phyloP scores from a whole-genome alignment of 768 basidiomycete species.

The Coprinopsis strossmayeri region DNA sequence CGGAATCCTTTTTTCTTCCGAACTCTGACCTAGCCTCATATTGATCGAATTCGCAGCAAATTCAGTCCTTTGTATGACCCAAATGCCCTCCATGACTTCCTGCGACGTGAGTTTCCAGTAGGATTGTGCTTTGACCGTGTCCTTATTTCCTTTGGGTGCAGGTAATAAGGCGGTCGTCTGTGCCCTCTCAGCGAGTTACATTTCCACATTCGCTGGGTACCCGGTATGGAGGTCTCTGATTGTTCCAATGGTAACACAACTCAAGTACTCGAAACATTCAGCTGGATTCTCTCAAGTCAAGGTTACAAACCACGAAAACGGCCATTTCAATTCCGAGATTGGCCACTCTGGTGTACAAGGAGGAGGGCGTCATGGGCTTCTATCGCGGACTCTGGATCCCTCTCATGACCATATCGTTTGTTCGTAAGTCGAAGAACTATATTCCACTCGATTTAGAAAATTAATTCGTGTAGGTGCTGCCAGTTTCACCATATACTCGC shows the following conservation, averaged over 20 bases:
- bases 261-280: conserved; percentile 21
- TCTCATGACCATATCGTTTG: conserved; percentile 91
- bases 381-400: conserved; percentile 91
- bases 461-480: conserved; percentile 56
- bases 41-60: conserved; percentile 32
- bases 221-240: conserved; percentile 49
- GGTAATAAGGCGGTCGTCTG: conserved; percentile 86
- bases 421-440: conserved; percentile 83
- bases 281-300: conserved; percentile 93
- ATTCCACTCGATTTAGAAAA: background rate
- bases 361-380: conserved; percentile 86
- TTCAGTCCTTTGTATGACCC: conserved; percentile 58
- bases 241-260: background rate
- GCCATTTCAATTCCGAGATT: conserved; percentile 68
- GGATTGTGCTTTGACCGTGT: conserved; percentile 5
- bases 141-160: conserved; percentile 24
- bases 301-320: conserved; percentile 79
- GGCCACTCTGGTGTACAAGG: conserved; percentile 67
- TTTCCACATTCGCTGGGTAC: conserved; percentile 90
- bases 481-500: conserved; percentile 86
- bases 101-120: conserved; percentile 49
- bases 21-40: background rate
- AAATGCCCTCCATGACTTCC: conserved; percentile 53
- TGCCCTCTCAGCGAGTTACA: conserved; percentile 85
- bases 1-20: conserved; percentile 3